These are phyloP conservation scores for Hansenula sp. DNA, from an alignment of 1,139 yeast genomes.

Conservation along the genomic window DNA sequence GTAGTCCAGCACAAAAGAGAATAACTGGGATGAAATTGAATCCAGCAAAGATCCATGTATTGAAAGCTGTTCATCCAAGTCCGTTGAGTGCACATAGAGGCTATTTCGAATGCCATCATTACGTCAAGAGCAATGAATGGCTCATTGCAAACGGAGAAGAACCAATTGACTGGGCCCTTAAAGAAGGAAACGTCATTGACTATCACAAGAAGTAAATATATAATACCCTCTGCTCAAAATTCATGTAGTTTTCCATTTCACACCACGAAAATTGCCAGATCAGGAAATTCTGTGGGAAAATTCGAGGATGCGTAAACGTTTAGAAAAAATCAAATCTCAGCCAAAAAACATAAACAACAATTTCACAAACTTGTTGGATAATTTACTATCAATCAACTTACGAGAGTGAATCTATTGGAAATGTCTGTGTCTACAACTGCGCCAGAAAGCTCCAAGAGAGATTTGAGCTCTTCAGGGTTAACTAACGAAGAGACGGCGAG, in stretches of 20 bases:
- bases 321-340: no score
- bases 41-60: conserved; percentile 42
- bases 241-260: no score
- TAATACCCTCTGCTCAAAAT: no score
- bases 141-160: conserved; percentile 35
- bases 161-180: conserved; percentile 55
- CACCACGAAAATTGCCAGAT: no score
- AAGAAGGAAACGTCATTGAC: conserved; percentile 9
- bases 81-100: conserved; percentile 88
- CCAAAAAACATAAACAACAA: no score
- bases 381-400: no score
- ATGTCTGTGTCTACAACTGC: no score
- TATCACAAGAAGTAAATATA: not conserved
- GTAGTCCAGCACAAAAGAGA: conserved; percentile 82
- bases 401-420: no score
- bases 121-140: conserved; percentile 69
- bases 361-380: no score
- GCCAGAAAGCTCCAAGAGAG: not conserved
- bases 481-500: not conserved
- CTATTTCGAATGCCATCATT: conserved; percentile 68
- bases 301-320: no score
- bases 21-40: conserved; percentile 36
- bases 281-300: no score
- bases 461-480: not conserved
- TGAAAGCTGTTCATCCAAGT: conserved; percentile 87